Conservation (phyloP, 148 eudicot species). For the Silene latifolia region DNA sequence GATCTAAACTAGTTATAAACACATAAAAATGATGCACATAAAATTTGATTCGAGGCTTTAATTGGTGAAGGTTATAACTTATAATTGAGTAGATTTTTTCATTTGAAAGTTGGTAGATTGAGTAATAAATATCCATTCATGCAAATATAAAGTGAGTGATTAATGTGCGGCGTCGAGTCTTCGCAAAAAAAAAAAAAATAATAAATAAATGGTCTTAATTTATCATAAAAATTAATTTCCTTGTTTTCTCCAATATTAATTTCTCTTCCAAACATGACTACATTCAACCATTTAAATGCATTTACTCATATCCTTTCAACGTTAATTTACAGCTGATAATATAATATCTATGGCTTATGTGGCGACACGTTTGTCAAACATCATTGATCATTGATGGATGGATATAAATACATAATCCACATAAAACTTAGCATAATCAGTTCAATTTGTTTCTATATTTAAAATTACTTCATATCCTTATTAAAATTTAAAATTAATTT, state of each 20-base stretch:
- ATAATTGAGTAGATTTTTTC: too few relatives aligned
- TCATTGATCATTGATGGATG: neutral
- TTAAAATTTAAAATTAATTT: neutral
- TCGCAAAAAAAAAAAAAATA: neutral
- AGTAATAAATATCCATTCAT: too few relatives aligned
- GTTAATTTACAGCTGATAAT: neutral
- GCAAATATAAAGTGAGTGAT: neutral
- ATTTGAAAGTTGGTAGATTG: too few relatives aligned
- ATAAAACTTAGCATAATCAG: neutral
- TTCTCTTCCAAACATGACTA: neutral
- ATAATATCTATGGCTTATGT: neutral
- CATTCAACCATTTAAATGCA: neutral
- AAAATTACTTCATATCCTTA: neutral
- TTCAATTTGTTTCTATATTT: neutral
- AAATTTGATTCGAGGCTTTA: too few relatives aligned
- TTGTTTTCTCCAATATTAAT: neutral
- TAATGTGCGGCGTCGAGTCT: constrained; percentile 2
- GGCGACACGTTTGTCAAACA: constrained; percentile 1
- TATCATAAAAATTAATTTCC: neutral
- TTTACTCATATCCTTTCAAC: too few relatives aligned
- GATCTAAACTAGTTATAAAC: too few relatives aligned
- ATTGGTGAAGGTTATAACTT: too few relatives aligned
- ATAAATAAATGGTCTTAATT: neutral
- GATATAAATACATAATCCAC: neutral
- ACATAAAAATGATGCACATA: too few relatives aligned